Evolutionary conservation across 2,329 filamentous ascomycete genomes (phyloP).

Genomic region (Pseudogymnoascus sp.): DNA sequence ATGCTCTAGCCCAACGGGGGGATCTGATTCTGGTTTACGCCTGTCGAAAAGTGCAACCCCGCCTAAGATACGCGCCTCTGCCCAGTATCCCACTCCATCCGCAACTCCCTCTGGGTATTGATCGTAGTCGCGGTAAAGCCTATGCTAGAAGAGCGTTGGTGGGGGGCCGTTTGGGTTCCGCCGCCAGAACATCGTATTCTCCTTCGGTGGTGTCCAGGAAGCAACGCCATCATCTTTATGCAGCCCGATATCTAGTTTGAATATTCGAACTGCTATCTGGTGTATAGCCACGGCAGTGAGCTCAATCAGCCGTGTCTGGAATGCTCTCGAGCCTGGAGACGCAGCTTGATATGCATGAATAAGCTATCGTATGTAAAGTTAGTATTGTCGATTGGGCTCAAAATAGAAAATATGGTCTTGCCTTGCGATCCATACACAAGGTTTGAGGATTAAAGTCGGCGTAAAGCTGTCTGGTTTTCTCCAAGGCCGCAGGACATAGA

Average conservation of each 20-base stretch:
- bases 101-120: conserved; percentile 26
- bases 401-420: too few relatives aligned
- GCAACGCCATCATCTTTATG: conserved; percentile 22
- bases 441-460: background rate
- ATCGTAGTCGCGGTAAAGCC: conserved; percentile 21
- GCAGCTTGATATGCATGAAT: conserved; percentile 22
- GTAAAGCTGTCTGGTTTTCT: conserved; percentile 5
- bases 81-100: conserved; percentile 25
- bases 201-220: conserved; percentile 19
- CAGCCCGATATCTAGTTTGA: conserved; percentile 15
- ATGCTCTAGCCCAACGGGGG: background rate
- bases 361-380: conserved; percentile 15
- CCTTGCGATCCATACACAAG: too few relatives aligned
- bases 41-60: conserved; percentile 27
- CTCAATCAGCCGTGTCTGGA: conserved; percentile 27
- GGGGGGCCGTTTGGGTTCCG: conserved; percentile 4
- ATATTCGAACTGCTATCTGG: conserved; percentile 24
- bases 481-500: conserved; percentile 16
- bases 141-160: conserved; percentile 25
- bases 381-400: too few relatives aligned
- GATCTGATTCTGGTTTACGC: background rate
- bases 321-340: conserved; percentile 13
- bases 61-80: conserved; percentile 24
- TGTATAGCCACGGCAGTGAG: conserved; percentile 25
- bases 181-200: conserved; percentile 8